Evolutionary conservation across 345 rosid species (phyloP).

Genomic region (Acer yangbiense): DNA sequence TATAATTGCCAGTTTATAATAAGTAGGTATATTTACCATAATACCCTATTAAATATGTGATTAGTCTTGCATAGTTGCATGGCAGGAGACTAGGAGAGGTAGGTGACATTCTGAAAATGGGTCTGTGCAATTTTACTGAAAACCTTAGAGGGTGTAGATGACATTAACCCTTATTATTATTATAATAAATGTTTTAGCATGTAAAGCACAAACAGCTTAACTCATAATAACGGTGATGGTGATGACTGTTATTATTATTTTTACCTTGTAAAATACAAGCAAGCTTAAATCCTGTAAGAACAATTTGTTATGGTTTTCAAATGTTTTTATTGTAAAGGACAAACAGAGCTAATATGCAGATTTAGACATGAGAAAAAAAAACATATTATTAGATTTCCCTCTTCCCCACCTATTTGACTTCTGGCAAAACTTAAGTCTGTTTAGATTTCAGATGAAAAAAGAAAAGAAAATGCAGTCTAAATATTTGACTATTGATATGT

Average conservation of each 20-base stretch:
- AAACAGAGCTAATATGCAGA: neutral
- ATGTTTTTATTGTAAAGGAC: neutral
- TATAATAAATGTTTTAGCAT: neutral
- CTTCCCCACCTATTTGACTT: neutral
- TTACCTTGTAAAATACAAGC: neutral
- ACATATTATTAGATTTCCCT: too few relatives aligned
- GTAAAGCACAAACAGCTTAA: neutral
- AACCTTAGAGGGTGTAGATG: neutral
- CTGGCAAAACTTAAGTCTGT: neutral
- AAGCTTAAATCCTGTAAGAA: neutral
- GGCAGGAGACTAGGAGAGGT: neutral
- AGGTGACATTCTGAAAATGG: neutral
- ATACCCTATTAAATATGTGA: neutral
- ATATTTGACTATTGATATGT: neutral
- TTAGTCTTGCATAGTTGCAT: neutral
- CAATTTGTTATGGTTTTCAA: neutral
- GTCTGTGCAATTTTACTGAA: neutral
- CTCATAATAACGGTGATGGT: neutral
- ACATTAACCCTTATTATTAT: neutral
- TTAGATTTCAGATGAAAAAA: neutral
- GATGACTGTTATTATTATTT: neutral
- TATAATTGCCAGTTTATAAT: neutral
- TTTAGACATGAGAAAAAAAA: neutral
- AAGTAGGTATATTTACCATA: neutral
- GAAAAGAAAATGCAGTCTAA: neutral